Base-by-base conservation (phyloP, 2,329 filamentous ascomycete species). In the Fusarium lateritium region DNA sequence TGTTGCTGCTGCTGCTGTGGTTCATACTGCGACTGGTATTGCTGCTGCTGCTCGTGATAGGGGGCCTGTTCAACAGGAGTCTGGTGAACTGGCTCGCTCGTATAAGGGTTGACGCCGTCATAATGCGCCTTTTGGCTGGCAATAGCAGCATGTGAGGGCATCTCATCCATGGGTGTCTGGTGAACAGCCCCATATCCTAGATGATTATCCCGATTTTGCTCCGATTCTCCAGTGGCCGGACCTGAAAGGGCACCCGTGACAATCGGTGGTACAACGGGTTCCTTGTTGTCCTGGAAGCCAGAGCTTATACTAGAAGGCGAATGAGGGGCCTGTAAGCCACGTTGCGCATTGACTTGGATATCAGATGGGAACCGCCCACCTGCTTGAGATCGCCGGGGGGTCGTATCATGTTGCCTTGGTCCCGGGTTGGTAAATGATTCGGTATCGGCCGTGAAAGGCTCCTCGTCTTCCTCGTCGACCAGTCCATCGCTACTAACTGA, bases 281-380 rank as follows among this genome's bases (percentile, higher is more conserved):
- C 89, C 72, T 79, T 89, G 49, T 77, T 69, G 63, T 81, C 78
- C 69, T 81, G 78, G 72, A 81, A 82, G 69, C 86, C 89, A 73
- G 92, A 94, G 79, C 91, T 93, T 80, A 90, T 89, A 85, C 93
- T 97, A 85, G 92, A 93, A 65, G 92, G 92, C 77, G 92, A 94
- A 78, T 90, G 84, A 77, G 92, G 89, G 77, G 88, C 90, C 82
- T 94, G 91, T 89, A 94, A 90, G 85, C 92, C 91, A 84, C 93
- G 90, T 78, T 89, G 83, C 67, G 86, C 84, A 80, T 94, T 92
- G 79, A 97, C 88, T 83, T 94, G 90, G 75, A 98, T 85, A 85
- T 98, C 94, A 82, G 93, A 97, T 82, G 95, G 95, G 84, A 99
- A 99, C 81, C 94, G 90, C 85, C 95, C 95, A 90, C 94, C 95